These are phyloP conservation scores for Viola pubescens DNA, from an alignment of 441 rosid species.

Conservation along the genomic window DNA sequence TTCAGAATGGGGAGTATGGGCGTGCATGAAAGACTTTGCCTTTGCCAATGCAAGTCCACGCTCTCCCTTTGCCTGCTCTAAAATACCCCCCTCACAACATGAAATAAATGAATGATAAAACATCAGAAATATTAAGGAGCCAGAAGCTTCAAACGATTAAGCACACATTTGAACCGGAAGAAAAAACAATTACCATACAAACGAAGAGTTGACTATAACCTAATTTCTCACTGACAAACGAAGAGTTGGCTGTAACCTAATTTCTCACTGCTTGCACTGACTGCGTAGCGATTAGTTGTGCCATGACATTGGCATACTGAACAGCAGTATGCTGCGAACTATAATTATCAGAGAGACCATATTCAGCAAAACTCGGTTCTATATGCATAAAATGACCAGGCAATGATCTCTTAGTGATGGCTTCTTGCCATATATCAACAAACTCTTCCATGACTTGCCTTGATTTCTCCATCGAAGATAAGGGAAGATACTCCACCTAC, in stretches of 20 bases:
- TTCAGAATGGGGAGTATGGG: too few relatives aligned
- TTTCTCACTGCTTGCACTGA: conserved; percentile 48
- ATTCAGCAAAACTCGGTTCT: conserved; percentile 62
- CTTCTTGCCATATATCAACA: conserved; percentile 72
- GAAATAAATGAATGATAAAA: too few relatives aligned
- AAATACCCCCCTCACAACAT: too few relatives aligned
- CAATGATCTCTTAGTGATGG: conserved; percentile 59
- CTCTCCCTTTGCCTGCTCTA: too few relatives aligned
- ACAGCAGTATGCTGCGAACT: conserved; percentile 78
- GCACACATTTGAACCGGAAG: too few relatives aligned
- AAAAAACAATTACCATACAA: not conserved
- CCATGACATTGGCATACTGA: conserved; percentile 66
- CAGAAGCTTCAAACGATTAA: too few relatives aligned
- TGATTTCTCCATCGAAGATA: conserved; percentile 71
- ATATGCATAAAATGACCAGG: conserved; percentile 63
- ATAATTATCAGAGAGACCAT: conserved; percentile 59
- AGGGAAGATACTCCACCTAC: conserved; percentile 89
- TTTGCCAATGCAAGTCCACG: too few relatives aligned
- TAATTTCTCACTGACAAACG: not conserved
- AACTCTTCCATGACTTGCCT: conserved; percentile 72
- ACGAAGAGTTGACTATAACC: too few relatives aligned
- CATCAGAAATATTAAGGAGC: too few relatives aligned
- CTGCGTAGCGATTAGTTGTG: conserved; percentile 67
- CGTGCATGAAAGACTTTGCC: too few relatives aligned
- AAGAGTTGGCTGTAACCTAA: conserved; percentile 18